Conservation (phyloP, 1,139 yeast genomes). For the Eremothecium gossypii region DNA sequence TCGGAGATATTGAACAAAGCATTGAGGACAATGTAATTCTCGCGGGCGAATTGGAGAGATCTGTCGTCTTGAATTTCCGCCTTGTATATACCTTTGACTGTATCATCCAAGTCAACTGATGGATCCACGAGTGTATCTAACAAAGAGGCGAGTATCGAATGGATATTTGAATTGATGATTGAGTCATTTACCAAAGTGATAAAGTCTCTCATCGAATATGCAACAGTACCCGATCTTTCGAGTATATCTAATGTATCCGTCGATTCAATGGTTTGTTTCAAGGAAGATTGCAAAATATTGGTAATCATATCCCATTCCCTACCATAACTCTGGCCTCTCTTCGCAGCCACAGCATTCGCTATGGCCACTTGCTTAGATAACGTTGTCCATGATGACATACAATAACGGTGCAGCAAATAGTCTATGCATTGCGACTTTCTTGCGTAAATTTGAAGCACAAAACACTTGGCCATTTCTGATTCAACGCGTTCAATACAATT, state of each 20-base stretch:
- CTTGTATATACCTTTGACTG: conserved; percentile 12
- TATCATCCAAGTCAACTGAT: conserved; percentile 12
- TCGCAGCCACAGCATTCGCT: conserved; percentile 9
- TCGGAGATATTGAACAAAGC: conserved; percentile 26
- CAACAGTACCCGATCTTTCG: conserved; percentile 6
- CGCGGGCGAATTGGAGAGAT: conserved; percentile 12
- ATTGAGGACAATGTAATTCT: conserved; percentile 17
- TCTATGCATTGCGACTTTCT: conserved; percentile 14
- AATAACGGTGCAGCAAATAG: conserved; percentile 6
- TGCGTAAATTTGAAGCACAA: conserved; percentile 21
- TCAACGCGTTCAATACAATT: conserved; percentile 22
- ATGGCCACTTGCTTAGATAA: conserved; percentile 15
- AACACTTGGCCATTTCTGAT: conserved; percentile 24
- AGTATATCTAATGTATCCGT: conserved; percentile 13
- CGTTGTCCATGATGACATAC: conserved; percentile 22
- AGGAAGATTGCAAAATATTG: conserved; percentile 19
- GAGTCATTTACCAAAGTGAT: conserved; percentile 20
- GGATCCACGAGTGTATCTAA: conserved; percentile 14
- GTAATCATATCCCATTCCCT: conserved; percentile 19
- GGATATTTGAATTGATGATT: conserved; percentile 20
- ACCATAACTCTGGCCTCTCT: conserved; percentile 11
- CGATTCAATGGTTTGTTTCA: conserved; percentile 21
- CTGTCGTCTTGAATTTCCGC: conserved; percentile 12
- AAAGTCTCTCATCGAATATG: conserved; percentile 20
- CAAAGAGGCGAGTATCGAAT: conserved; percentile 13